Percentiles rank a stretch among this genome's conserved stretches.
Evolutionary conservation across 2,329 filamentous ascomycete species (phyloP).

Genomic region (Botryotinia globosa): DNA sequence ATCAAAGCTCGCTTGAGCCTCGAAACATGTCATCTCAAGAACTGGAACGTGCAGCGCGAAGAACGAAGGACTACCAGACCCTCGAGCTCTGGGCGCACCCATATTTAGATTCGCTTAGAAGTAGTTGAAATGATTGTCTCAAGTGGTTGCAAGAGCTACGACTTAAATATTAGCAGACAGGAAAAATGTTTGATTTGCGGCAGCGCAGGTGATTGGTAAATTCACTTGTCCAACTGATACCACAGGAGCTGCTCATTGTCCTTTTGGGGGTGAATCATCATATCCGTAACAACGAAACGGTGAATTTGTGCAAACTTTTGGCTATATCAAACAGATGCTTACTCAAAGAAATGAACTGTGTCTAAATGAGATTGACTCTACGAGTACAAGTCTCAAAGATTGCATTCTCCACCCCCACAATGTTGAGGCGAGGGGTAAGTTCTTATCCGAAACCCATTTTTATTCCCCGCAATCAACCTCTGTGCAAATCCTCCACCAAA

Average conservation of each 20-base stretch:
- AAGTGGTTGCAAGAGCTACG: background rate
- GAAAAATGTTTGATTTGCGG: background rate
- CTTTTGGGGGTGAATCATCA: background rate
- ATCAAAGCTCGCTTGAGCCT: background rate
- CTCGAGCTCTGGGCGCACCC: background rate
- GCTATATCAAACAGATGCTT: background rate
- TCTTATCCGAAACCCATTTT: slow-evolving; percentile 14
- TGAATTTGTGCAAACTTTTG: background rate
- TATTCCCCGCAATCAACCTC: slow-evolving; percentile 4
- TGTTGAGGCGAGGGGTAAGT: background rate
- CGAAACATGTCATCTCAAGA: background rate
- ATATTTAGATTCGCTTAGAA: no score
- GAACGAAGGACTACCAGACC: background rate
- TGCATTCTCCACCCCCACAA: background rate
- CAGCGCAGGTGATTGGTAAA: background rate
- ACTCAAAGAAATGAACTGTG: accelerated
- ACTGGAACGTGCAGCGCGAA: background rate
- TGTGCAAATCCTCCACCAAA: background rate
- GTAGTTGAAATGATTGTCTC: background rate
- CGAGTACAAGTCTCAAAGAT: background rate
- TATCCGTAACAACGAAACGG: background rate
- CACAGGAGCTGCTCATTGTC: background rate
- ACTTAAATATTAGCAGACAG: background rate
- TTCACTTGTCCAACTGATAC: background rate
- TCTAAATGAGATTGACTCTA: background rate